Conservation (phyloP, 2,329 filamentous ascomycete genomes). For the Epichloe bromicola region DNA sequence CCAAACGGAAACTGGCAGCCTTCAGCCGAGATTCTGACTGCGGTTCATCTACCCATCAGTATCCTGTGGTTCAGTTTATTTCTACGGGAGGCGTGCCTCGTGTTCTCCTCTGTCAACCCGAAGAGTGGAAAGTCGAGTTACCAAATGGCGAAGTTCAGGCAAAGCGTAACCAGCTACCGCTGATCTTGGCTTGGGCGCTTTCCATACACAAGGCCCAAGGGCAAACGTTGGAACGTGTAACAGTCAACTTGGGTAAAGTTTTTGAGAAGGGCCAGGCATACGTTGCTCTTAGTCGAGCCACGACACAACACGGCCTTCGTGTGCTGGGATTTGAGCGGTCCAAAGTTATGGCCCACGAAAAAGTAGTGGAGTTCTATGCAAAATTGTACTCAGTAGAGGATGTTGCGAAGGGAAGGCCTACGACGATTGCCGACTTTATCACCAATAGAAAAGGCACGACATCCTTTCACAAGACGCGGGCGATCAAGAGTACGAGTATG, state of each 20-base stretch:
- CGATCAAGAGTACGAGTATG: conserved; percentile 15
- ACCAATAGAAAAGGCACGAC: conserved; percentile 19
- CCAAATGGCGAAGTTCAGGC: conserved; percentile 90
- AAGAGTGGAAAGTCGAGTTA: conserved; percentile 95
- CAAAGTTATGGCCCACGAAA: conserved; percentile 89
- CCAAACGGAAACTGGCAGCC: conserved; percentile 43
- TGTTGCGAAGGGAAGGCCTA: conserved; percentile 33
- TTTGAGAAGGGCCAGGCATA: conserved; percentile 98
- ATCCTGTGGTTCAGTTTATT: conserved; percentile 74
- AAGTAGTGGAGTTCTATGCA: conserved; percentile 74
- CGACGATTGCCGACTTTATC: conserved; percentile 28
- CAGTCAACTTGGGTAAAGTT: conserved; percentile 80
- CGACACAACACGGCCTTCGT: conserved; percentile 73
- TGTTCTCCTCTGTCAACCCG: conserved; percentile 64
- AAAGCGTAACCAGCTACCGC: conserved; percentile 65
- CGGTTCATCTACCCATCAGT: conserved; percentile 43
- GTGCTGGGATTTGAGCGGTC: conserved; percentile 77
- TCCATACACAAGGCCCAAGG: conserved; percentile 98
- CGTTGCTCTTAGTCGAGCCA: conserved; percentile 87
- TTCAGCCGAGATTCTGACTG: conserved; percentile 30
- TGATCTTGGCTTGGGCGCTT: conserved; percentile 92
- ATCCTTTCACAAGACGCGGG: conserved; percentile 8
- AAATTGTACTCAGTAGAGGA: conserved; percentile 58
- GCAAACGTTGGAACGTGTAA: conserved; percentile 85
- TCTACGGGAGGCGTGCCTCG: conserved; percentile 55